Conservation (phyloP, 495 filamentous ascomycete species). For the Tuber borchii region DNA sequence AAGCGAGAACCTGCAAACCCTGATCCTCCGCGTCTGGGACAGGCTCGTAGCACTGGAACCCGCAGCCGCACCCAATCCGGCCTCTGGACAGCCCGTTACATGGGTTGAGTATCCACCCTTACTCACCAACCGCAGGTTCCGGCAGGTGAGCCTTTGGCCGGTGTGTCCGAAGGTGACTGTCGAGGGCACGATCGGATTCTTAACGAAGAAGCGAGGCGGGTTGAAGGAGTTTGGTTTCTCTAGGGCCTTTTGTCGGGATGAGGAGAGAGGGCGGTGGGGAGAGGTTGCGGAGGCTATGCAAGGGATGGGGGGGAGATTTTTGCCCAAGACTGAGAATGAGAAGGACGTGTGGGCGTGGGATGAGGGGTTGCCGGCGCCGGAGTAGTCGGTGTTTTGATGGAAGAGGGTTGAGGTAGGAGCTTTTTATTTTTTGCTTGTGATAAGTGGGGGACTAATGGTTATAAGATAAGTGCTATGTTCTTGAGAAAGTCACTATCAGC, state of each 20-base stretch:
- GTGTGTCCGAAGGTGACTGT: constrained; percentile 38
- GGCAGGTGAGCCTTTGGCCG: constrained; percentile 35
- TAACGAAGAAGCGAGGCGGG: constrained; percentile 25
- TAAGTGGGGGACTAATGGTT: not conserved
- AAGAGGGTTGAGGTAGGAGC: not conserved
- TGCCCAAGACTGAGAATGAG: constrained; percentile 17
- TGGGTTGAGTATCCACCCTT: constrained; percentile 38
- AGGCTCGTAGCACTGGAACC: constrained; percentile 39
- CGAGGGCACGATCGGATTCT: constrained; percentile 27
- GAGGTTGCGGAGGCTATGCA: constrained; percentile 35
- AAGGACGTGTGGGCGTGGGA: constrained; percentile 21
- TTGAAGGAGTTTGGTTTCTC: constrained; percentile 37
- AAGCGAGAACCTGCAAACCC: constrained; percentile 33
- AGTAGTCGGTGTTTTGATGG: not conserved
- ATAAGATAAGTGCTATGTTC: not conserved
- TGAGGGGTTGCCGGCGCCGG: constrained; percentile 26
- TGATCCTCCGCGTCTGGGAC: constrained; percentile 37
- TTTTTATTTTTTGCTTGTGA: not conserved
- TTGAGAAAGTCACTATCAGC: not conserved
- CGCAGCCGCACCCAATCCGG: constrained; percentile 1
- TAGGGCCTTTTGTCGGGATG: constrained; percentile 33
- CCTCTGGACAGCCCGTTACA: constrained; percentile 18
- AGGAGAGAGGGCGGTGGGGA: constrained; percentile 28
- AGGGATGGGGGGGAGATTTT: constrained; percentile 29
- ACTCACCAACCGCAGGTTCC: constrained; percentile 33